These are phyloP conservation scores for Xerocomus nothofagi DNA, from an alignment of 1,284 basidiomycete species.

Conservation along the genomic window DNA sequence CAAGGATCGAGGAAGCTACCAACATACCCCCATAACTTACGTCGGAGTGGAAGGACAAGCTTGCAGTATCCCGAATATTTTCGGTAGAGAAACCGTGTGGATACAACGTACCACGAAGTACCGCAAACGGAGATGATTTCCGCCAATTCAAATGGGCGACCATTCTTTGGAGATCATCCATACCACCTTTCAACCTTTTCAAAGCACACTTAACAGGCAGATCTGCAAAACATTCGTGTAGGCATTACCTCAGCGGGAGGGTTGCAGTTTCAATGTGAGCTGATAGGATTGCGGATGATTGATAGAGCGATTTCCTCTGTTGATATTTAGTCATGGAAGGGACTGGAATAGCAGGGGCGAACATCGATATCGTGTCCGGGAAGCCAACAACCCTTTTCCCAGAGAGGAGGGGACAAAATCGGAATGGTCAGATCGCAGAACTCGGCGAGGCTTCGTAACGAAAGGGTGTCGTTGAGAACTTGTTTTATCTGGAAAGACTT, in stretches of 20 bases:
- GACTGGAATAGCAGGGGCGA: slow-evolving; percentile 26
- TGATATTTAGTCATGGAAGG: slow-evolving; percentile 8
- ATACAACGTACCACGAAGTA: slow-evolving; percentile 58
- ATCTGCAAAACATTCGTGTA: slow-evolving; percentile 5
- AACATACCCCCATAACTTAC: slow-evolving; percentile 12
- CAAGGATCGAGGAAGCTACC: background rate
- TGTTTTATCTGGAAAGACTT: slow-evolving; percentile 37
- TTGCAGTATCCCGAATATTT: slow-evolving; percentile 37
- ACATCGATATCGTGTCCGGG: slow-evolving; percentile 41
- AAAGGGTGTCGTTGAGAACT: slow-evolving; percentile 59
- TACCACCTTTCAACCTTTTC: slow-evolving; percentile 40
- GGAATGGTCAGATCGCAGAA: slow-evolving; percentile 57
- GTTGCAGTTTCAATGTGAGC: slow-evolving; percentile 67
- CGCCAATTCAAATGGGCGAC: slow-evolving; percentile 54
- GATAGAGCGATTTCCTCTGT: slow-evolving; percentile 48
- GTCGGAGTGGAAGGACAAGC: slow-evolving; percentile 44
- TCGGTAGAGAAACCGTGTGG: slow-evolving; percentile 27
- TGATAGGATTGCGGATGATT: slow-evolving; percentile 64
- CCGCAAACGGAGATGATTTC: slow-evolving; percentile 54
- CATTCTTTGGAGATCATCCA: slow-evolving; percentile 48
- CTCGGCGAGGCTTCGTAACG: slow-evolving; percentile 52
- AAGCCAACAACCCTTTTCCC: slow-evolving; percentile 46
- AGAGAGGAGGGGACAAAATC: slow-evolving; percentile 48
- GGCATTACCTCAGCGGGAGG: slow-evolving; percentile 58
- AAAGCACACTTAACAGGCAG: background rate